Base-by-base conservation (phyloP, 1,284 basidiomycete genomes). In the Moniliella sp. region DNA sequence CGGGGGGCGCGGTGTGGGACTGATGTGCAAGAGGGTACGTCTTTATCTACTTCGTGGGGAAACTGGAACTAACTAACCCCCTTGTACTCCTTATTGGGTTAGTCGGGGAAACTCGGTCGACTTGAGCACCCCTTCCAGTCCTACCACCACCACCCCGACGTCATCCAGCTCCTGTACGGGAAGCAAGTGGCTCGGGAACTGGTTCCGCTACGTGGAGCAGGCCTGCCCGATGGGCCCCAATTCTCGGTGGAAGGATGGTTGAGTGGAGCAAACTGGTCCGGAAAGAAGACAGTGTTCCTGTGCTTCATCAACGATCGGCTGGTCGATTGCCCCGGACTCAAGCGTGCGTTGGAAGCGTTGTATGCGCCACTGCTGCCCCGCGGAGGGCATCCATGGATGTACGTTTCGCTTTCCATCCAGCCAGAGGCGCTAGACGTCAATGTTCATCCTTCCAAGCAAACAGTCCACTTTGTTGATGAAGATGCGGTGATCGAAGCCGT, bases 251-350 rank as follows among this genome's bases (percentile, higher is more conserved):
- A 77, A 31, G 75, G 74, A 0, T 74, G 76, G 56, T 76, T 81
- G 48, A 88, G 80, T 4, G 81, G 74, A 48, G 75, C 80, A 0
- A 91, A 86, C 51, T 83, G 81, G 54, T 80, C 78, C 52, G 75
- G 73, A 3, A 88, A 88, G 61, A 82, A 80, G 52, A 75, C 68
- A 32, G 67, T 74, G 0, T 78, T 88, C 50, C 64, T 97, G 1
- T 67, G 93, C n/a, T 99, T 99, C 62, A 94, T 99, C 56, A 97
- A 97, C 53, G 86, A 94, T 57, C 79, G 91, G 2, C 67, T 91
- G 4, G 91, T 97, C 0, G 88, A 97, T 35, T 91, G 82, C 2
- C 65, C 71, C 0, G 69, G 78, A 27, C 75, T 97, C 51, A 84
- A 81, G 58, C 74, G 76, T 19, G 78, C 83, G 0, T 66, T 94